A percentile compares a stretch with the other conserved stretches of the same genome.
phyloP scores from a whole-genome alignment of 2,329 filamentous ascomycete species.

The Paraphaeosphaeria minitans region DNA sequence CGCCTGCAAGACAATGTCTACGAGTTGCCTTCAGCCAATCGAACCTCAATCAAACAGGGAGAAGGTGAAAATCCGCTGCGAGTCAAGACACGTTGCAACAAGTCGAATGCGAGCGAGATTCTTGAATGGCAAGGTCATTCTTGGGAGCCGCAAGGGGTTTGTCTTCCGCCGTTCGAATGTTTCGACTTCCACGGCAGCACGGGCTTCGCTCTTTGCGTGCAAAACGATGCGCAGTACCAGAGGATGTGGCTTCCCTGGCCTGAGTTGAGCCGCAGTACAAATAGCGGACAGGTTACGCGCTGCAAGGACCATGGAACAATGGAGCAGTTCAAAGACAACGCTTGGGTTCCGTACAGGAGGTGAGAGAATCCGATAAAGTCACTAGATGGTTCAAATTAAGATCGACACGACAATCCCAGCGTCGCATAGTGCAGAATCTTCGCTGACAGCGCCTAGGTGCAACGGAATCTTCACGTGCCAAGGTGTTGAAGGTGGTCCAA shows the following conservation, averaged over 20 bases:
- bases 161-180: constrained; percentile 14
- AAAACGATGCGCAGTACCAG: neutral
- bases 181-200: neutral
- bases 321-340: constrained; percentile 4
- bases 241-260: constrained; percentile 14
- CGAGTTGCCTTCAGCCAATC: neutral
- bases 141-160: constrained; percentile 11
- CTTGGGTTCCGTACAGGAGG: constrained; percentile 7
- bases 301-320: constrained; percentile 1
- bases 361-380: neutral
- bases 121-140: constrained; percentile 8
- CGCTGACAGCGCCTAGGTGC: constrained; percentile 1
- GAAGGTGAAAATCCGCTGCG: neutral
- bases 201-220: constrained; percentile 10
- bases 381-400: neutral
- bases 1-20: neutral
- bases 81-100: constrained; percentile 9
- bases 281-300: constrained; percentile 2
- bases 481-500: neutral
- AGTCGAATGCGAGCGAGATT: constrained; percentile 12
- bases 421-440: neutral
- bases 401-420: neutral
- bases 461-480: neutral
- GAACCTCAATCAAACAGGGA: neutral
- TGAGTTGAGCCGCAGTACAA: neutral